Base-by-base conservation (phyloP, 208 protist species). In the Angomonas ambiguus region DNA sequence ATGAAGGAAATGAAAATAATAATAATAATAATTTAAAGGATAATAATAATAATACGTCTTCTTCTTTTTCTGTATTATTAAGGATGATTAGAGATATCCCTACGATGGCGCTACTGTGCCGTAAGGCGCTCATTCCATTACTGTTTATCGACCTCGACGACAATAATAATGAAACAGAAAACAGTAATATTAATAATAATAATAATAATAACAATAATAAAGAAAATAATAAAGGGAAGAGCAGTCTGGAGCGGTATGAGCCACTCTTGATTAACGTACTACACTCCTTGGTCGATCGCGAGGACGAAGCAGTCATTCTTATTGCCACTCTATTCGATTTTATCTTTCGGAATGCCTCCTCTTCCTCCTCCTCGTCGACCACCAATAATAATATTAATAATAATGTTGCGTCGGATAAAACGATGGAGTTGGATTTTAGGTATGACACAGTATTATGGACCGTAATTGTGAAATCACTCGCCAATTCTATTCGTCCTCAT, bases 261-360 rank as follows among this genome's bases (percentile, higher is more conserved):
- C 38, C 63, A 2, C 60, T 65, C 49, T 24, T 83, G 25, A 60
- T 64, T 33, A 30, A 18, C 24, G 28, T 79, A 27, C 27, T 83
- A 22, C 31, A 28, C 2, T 74, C 67, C 1, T 35, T 82, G 0
- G 25, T 61, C 34, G 58, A 65, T 28, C 53, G 77, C 20, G 64
- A 76, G 31, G 80, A 77, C n/a, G 90, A 93, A 42, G 75, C 83
- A 0, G 74, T 92, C 30, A 71, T 93, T 28, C 63, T 96, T 2
- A 78, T 88, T 27, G 83, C 91, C 2, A 83, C 87, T 30, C 72
- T 94, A 18, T 96, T 96, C 62, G 91, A 96, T 35, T 92, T 89
- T 66, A 56, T 96, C 20, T 93, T 95, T 62, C 76, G 72, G 28
- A 65, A 79, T 34, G 42, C 65, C n/a, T n/a, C n/a, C n/a, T n/a